phyloP scores from a whole-genome alignment of 2,329 filamentous ascomycete genomes.

The Ophiosphaerella narmari region DNA sequence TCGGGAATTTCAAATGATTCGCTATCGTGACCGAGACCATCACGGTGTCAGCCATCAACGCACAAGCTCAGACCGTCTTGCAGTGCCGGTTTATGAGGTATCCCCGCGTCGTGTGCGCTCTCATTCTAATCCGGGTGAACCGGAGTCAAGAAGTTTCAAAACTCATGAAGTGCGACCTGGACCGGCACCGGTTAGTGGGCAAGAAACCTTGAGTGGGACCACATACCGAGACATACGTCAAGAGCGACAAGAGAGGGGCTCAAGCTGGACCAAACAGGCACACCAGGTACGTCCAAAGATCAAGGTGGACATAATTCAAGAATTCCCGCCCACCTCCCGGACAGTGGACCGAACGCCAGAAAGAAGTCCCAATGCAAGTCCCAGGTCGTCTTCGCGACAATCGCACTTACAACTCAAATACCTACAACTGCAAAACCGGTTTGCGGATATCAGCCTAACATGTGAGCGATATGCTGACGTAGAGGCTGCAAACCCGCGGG shows the following conservation, averaged over 20 bases:
- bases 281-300: conserved; percentile 20
- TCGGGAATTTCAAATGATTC: conserved; percentile 27
- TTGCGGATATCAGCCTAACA: conserved; percentile 16
- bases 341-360: conserved; percentile 2
- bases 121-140: no score
- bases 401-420: conserved; percentile 26
- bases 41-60: conserved; percentile 5
- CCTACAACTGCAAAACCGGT: conserved; percentile 17
- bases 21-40: conserved; percentile 19
- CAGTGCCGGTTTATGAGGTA: conserved; percentile 20
- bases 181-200: conserved; percentile 6
- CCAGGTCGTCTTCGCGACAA: conserved; percentile 18
- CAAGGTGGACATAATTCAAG: conserved; percentile 28
- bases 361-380: conserved; percentile 21
- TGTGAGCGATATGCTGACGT: conserved; percentile 25
- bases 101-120: neutral
- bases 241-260: neutral
- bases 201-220: conserved; percentile 11
- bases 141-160: conserved; percentile 1
- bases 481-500: conserved; percentile 25
- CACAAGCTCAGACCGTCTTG: conserved; percentile 22
- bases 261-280: conserved; percentile 5
- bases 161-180: conserved; percentile 21
- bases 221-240: neutral
- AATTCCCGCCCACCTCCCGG: conserved; percentile 6